These are phyloP conservation scores for Vachellia collinsii DNA, from an alignment of 306 rosid genomes.

Conservation along the genomic window DNA sequence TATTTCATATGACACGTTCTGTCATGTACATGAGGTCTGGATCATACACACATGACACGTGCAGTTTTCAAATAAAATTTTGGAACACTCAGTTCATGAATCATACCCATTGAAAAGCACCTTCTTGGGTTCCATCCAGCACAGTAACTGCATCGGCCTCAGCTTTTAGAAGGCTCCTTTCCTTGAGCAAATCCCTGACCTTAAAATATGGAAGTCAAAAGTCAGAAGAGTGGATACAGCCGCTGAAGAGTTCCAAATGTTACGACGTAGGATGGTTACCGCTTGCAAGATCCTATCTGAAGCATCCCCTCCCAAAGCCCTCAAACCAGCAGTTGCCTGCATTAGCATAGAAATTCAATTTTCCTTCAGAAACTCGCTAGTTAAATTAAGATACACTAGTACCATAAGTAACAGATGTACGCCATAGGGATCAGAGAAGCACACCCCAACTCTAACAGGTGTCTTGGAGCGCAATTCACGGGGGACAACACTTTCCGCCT, in stretches of 20 bases:
- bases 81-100: constrained; percentile 23
- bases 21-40: not conserved
- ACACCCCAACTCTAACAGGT: constrained; percentile 94
- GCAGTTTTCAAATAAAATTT: not conserved
- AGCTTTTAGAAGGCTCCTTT: constrained; percentile 60
- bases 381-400: constrained; percentile 13
- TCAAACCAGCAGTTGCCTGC: constrained; percentile 96
- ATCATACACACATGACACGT: not conserved
- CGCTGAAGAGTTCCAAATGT: constrained; percentile 23
- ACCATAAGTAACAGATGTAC: not conserved
- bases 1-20: not conserved
- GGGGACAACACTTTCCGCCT: constrained; percentile 84
- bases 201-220: constrained; percentile 34
- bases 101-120: constrained; percentile 95
- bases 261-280: constrained; percentile 47
- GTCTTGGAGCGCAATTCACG: constrained; percentile 68
- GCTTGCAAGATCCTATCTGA: constrained; percentile 89
- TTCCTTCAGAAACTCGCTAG: constrained; percentile 33
- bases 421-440: constrained; percentile 25
- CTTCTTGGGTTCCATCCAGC: constrained; percentile 96
- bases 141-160: constrained; percentile 70
- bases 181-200: constrained; percentile 84
- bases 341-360: constrained; percentile 39
- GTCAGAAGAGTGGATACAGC: not conserved
- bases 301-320: constrained; percentile 80